Base-by-base conservation (phyloP, 1,284 basidiomycete species). In the Blastosporella zonata region DNA sequence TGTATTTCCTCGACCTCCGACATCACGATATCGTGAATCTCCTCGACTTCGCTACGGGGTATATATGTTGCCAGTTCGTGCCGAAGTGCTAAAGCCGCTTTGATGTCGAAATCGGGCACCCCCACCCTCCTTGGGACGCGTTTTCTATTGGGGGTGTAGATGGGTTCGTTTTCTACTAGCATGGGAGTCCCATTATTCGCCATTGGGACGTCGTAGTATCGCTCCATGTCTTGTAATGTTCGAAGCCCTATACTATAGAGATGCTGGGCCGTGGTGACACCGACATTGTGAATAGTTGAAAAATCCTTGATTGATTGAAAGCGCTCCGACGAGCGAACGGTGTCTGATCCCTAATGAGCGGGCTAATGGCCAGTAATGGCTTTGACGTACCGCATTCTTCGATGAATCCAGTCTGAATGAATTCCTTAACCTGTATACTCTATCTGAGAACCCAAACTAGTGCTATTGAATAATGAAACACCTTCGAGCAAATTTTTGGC, bases 231-330 rank as follows among this genome's bases (percentile, higher is more conserved):
- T 4, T 78, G 72, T 12, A 87, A 59, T 0, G 75, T 81, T 37
- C 81, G 75, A 37, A 87, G 63, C 3, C 83, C 82, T 21, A 75
- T 68, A 18, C 75, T 74, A 61, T 82, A 87, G 3, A 89, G 70
- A 29, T 73, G 67, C 4, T 79, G 75, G 2, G 87, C 85, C 2
- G 76, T 85, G n/a, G 69, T 64, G 0, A 86, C 72, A 6, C 88
- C 89, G 28, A 92, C 82, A 6, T 87, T 85, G 46, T 92, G 81
- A 50, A 91, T 67, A 1, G 74, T 71, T n/a, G 75, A 71, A 55
- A 92, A 86, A 0, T 69, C 59, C 0, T 74, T 73, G 2, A 90
- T 71, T 0, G 78, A 64, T 38, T 69, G 64, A 62, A 79, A 89
- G 28, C 84, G 77, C 35, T 72, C 59, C 1, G 81, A 79, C 2